Percentiles rank a stretch among this genome's conserved stretches.
Conservation (phyloP, 345 rosid genomes). For the Trapa bicornis region DNA sequence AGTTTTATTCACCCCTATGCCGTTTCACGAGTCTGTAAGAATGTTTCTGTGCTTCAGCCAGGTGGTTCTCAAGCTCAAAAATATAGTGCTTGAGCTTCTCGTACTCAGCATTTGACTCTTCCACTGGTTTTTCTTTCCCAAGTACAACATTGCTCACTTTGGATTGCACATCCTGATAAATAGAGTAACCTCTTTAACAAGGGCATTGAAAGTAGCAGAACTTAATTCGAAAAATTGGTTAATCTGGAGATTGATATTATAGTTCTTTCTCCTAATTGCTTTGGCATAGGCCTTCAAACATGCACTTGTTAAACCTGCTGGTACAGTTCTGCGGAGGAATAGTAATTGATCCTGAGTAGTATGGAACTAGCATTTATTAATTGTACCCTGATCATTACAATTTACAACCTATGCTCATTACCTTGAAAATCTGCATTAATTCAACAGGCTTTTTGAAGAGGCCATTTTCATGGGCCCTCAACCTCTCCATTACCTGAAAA, state of each 20-base stretch:
- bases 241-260: background rate
- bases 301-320: background rate
- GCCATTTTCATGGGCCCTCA: constrained; percentile 75
- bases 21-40: constrained; percentile 93
- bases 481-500: constrained; percentile 89
- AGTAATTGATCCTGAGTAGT: background rate
- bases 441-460: constrained; percentile 84
- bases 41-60: constrained; percentile 93
- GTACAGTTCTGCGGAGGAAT: background rate
- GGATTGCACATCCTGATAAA: constrained; percentile 75
- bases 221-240: background rate
- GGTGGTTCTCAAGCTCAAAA: constrained; percentile 92
- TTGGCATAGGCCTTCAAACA: background rate
- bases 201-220: background rate
- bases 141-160: constrained; percentile 91
- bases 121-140: constrained; percentile 97
- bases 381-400: background rate
- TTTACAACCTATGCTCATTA: constrained; percentile 12
- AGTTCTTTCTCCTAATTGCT: background rate
- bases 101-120: constrained; percentile 84
- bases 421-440: constrained; percentile 92
- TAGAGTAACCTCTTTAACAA: constrained; percentile 1
- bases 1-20: constrained; percentile 59
- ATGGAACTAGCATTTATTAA: background rate
- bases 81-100: constrained; percentile 86